phyloP scores from a whole-genome alignment of 2,329 filamentous ascomycete genomes.

The Colletotrichum sojae region DNA sequence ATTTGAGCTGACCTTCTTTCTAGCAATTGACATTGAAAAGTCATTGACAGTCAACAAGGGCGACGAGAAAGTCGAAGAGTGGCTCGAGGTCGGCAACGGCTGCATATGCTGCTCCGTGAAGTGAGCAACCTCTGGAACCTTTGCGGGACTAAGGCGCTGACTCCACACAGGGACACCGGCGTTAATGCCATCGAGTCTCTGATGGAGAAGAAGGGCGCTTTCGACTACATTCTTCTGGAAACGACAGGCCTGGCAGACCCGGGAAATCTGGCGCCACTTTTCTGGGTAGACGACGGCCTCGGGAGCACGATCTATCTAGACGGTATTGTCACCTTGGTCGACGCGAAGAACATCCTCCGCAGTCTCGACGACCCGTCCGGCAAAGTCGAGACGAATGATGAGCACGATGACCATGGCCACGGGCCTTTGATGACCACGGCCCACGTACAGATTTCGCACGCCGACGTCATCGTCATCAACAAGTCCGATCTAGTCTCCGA shows the following conservation, averaged over 20 bases:
- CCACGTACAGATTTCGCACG: conserved; percentile 96
- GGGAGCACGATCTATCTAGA: conserved; percentile 97
- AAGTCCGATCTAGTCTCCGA: conserved; percentile 87
- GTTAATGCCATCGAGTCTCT: conserved; percentile 95
- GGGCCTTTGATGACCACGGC: conserved; percentile 88
- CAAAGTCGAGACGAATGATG: conserved; percentile 58
- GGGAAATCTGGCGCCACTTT: conserved; percentile 93
- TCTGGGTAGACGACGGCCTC: conserved; percentile 97
- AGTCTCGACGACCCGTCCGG: conserved; percentile 81
- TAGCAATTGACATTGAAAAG: conserved; percentile 95
- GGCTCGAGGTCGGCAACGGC: conserved; percentile 95
- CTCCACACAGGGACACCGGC: conserved; percentile 78
- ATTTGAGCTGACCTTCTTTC: background rate
- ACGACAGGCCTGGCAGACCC: conserved; percentile 96
- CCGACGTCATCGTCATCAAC: conserved; percentile 95
- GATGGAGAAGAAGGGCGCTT: conserved; percentile 93
- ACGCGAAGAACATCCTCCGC: conserved; percentile 91
- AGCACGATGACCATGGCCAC: conserved; percentile 58
- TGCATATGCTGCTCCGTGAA: conserved; percentile 99
- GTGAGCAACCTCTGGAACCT: conserved; percentile 56
- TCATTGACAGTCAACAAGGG: conserved; percentile 91
- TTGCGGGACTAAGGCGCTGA: conserved; percentile 44
- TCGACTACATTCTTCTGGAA: conserved; percentile 98
- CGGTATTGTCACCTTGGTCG: conserved; percentile 95
- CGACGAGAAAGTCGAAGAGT: conserved; percentile 88